Percentiles rank a stretch among this genome's conserved stretches.
Evolutionary conservation across 2,329 filamentous ascomycete genomes (phyloP).

Genomic region (Pseudopyrenochaeta lycopersici): DNA sequence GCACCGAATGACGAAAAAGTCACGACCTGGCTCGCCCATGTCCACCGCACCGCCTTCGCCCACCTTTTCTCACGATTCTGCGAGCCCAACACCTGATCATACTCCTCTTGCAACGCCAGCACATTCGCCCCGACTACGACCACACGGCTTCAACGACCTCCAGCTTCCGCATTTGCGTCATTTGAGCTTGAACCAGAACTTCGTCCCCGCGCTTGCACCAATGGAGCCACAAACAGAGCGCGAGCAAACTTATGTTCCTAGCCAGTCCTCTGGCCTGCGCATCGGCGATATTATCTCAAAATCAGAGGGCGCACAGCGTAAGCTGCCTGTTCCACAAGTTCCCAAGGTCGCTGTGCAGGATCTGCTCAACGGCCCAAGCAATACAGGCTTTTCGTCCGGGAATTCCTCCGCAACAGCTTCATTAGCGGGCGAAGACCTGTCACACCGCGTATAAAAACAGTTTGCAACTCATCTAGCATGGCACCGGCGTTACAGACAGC

Average conservation of each 20-base stretch:
- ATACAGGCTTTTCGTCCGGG: conserved; percentile 74
- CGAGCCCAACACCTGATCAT: conserved; percentile 95
- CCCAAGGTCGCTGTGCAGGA: conserved; percentile 90
- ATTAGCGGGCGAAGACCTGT: conserved; percentile 67
- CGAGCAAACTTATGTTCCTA: conserved; percentile 67
- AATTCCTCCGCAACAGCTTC: conserved; percentile 81
- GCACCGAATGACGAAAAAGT: conserved; percentile 83
- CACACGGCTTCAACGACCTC: conserved; percentile 73
- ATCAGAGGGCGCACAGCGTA: conserved; percentile 85
- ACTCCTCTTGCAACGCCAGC: conserved; percentile 98
- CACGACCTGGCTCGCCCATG: conserved; percentile 90
- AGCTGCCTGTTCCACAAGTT: conserved; percentile 89
- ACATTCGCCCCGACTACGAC: conserved; percentile 89
- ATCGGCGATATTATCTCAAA: conserved; percentile 93
- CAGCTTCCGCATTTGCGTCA: conserved; percentile 89
- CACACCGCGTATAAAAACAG: conserved; percentile 43
- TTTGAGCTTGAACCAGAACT: conserved; percentile 68
- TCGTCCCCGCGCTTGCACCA: conserved; percentile 71
- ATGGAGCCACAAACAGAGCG: conserved; percentile 73
- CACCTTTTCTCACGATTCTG: conserved; percentile 94
- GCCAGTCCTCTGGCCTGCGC: conserved; percentile 71
- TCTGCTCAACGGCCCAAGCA: conserved; percentile 68
- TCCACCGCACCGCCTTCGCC: conserved; percentile 96
- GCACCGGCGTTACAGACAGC: conserved; percentile 44
- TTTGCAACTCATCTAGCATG: conserved; percentile 31